phyloP scores from a whole-genome alignment of 2,329 filamentous ascomycete species.

The Exophiala sp. region DNA sequence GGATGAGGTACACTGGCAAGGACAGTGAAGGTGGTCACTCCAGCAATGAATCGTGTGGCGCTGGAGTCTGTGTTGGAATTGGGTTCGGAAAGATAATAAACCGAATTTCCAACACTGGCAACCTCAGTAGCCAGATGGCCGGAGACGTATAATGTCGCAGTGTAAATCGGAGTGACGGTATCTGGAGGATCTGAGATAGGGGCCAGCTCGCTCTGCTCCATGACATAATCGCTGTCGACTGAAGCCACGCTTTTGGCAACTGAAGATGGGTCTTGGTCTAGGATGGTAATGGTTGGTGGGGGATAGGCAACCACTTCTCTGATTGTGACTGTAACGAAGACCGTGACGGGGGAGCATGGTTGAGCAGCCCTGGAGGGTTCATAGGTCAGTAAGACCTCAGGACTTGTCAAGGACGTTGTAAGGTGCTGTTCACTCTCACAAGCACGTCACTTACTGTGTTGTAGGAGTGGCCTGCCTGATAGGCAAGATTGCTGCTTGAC shows the following conservation, averaged over 20 bases:
- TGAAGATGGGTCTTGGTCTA: constrained; percentile 22
- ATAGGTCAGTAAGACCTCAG: constrained; percentile 1
- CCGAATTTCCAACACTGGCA: constrained; percentile 15
- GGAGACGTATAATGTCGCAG: constrained; percentile 19
- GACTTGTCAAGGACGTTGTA: not conserved
- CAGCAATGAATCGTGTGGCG: constrained; percentile 8
- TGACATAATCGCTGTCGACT: constrained; percentile 19
- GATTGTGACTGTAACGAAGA: constrained; percentile 17
- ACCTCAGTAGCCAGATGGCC: constrained; percentile 26
- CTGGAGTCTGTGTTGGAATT: constrained; percentile 1
- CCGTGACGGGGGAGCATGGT: constrained; percentile 18
- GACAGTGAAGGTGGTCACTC: constrained; percentile 19
- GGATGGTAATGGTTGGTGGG: constrained; percentile 24
- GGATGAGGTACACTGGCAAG: constrained; percentile 10
- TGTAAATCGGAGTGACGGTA: constrained; percentile 16
- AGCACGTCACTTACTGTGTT: constrained; percentile 9
- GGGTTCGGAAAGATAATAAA: constrained; percentile 20
- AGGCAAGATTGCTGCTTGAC: constrained; percentile 16
- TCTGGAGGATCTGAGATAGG: constrained; percentile 15
- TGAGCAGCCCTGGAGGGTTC: constrained; percentile 5
- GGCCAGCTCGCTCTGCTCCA: constrained; percentile 17
- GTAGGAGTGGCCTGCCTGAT: constrained; percentile 13
- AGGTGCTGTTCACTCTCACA: not conserved
- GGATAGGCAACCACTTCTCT: constrained; percentile 14
- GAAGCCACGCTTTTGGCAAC: constrained; percentile 18